Evolutionary conservation across 208 protist genomes (phyloP).

Genomic region (Angomonas ambiguus): DNA sequence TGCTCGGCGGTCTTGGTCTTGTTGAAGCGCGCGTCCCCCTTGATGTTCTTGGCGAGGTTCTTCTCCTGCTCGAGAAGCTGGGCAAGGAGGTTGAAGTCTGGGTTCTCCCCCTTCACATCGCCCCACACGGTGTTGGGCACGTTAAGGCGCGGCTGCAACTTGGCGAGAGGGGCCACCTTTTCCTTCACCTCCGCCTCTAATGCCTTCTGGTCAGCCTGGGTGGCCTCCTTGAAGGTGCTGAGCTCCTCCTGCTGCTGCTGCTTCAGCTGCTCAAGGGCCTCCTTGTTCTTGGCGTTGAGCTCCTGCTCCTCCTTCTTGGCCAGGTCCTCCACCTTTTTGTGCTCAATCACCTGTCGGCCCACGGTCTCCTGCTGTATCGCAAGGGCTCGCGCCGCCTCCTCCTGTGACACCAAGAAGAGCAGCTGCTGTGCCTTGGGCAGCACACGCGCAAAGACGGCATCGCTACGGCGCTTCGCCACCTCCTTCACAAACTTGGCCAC

Average conservation of each 20-base stretch:
- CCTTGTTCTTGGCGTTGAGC: slow-evolving; percentile 17
- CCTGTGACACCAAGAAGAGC: slow-evolving; percentile 41
- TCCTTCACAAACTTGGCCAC: slow-evolving; percentile 60
- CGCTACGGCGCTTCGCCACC: slow-evolving; percentile 34
- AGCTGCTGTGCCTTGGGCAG: slow-evolving; percentile 63
- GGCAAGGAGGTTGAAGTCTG: slow-evolving; percentile 39
- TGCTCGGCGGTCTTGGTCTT: slow-evolving; percentile 41
- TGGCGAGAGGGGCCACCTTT: slow-evolving; percentile 29
- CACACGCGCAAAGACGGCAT: slow-evolving; percentile 41
- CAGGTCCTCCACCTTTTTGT: slow-evolving; percentile 50
- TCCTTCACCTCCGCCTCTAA: slow-evolving; percentile 54
- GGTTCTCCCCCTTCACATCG: slow-evolving; percentile 37
- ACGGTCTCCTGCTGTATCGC: slow-evolving; percentile 39
- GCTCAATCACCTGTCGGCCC: slow-evolving; percentile 29
- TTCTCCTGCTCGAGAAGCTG: slow-evolving; percentile 68
- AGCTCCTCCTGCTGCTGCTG: slow-evolving; percentile 54
- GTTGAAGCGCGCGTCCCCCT: slow-evolving; percentile 46
- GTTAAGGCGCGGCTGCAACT: slow-evolving; percentile 53
- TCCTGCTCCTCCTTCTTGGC: slow-evolving; percentile 37
- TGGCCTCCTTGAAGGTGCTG: slow-evolving; percentile 24
- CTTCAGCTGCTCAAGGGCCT: slow-evolving; percentile 44
- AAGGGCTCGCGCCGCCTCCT: slow-evolving; percentile 39
- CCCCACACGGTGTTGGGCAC: slow-evolving; percentile 33
- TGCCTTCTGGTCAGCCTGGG: slow-evolving; percentile 25
- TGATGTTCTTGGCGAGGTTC: slow-evolving; percentile 46